Conservation (phyloP, 345 rosid genomes). For the Gossypium turneri region DNA sequence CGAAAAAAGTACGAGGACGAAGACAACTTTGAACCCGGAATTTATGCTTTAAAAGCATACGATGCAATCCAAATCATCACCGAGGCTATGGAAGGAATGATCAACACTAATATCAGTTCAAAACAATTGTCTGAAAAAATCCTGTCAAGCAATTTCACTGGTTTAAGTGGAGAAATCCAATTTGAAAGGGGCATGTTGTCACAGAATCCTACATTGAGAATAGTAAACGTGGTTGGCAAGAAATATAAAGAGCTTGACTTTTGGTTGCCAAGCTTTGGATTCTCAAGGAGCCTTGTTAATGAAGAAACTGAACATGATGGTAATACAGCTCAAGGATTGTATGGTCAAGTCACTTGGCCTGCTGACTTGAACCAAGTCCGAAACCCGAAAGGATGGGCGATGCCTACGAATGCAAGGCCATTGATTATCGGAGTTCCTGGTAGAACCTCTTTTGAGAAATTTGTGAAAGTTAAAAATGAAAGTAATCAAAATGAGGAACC, state of each 20-base stretch:
- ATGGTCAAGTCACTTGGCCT: constrained; percentile 37
- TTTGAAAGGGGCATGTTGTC: constrained; percentile 26
- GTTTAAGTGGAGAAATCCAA: constrained; percentile 39
- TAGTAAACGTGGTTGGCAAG: constrained; percentile 40
- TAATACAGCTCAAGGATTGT: not conserved
- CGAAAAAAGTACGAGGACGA: constrained; percentile 21
- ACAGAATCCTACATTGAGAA: constrained; percentile 9
- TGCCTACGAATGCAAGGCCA: constrained; percentile 27
- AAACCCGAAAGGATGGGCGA: constrained; percentile 34
- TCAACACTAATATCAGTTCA: not conserved
- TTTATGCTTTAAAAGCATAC: constrained; percentile 34
- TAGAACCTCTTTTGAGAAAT: constrained; percentile 35
- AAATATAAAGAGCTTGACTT: constrained; percentile 36
- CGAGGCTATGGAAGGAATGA: constrained; percentile 8
- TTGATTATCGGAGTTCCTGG: constrained; percentile 45
- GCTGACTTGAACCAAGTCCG: constrained; percentile 19
- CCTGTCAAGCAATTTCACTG: constrained; percentile 25
- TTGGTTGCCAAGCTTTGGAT: constrained; percentile 37
- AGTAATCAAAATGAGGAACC: not conserved
- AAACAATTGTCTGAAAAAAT: constrained; percentile 14
- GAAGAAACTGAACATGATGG: not conserved
- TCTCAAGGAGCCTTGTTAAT: constrained; percentile 12
- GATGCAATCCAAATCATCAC: constrained; percentile 31
- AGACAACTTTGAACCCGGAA: constrained; percentile 32
- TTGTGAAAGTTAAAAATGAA: constrained; percentile 32